Evolutionary conservation across 2,329 filamentous ascomycete genomes (phyloP), one percentile per base, ranked within the genome.

Genomic region (Didymella lethalis): DNA sequence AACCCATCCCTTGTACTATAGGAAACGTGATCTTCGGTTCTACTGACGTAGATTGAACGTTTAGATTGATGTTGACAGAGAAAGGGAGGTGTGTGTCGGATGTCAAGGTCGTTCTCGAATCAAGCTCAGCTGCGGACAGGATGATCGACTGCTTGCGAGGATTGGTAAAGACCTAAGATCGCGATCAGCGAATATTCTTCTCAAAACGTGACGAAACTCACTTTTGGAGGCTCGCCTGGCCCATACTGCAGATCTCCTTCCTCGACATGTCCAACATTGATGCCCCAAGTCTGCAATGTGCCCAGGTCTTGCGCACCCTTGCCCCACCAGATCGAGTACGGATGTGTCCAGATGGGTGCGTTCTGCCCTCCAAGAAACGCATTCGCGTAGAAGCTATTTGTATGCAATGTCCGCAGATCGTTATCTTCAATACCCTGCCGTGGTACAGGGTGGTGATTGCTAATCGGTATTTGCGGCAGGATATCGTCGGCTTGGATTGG

Each of bases 1-100:
- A 96, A 0, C 87, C 89, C 87, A 96, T 95, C 11, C 95, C 95
- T 72, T 98, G 94, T 0, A 96, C 87, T 7, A 97, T 73, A 0
- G 93, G 93, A 64, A 96, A 92, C 0, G 86, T 89, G 20, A 98
- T 84, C 1, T 84, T 81, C 0, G 89, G 85, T 1, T 81, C 75
- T 7, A 84, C 82, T 2, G 80, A 80, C n/a, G 76, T 71, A 23
- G 82, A 79, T 2, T 83, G 82, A 49, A 80, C 84, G 14, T 63
- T 66, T 31, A 98, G 81, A 44, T 90, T 89, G 45, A 92, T 86
- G 63, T 92, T 87, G 14, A 83, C 84, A 0, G 85, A 87, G 67
- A 88, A 86, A 2, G 82, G 82, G 52, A 81, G 76, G 25, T 84
- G 77, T 0, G 82, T 80, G 54, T 86, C 82, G 0, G 82, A 82